phyloP scores from a whole-genome alignment of 2,329 filamentous ascomycete genomes.

The Didymosphaeria variabile region DNA sequence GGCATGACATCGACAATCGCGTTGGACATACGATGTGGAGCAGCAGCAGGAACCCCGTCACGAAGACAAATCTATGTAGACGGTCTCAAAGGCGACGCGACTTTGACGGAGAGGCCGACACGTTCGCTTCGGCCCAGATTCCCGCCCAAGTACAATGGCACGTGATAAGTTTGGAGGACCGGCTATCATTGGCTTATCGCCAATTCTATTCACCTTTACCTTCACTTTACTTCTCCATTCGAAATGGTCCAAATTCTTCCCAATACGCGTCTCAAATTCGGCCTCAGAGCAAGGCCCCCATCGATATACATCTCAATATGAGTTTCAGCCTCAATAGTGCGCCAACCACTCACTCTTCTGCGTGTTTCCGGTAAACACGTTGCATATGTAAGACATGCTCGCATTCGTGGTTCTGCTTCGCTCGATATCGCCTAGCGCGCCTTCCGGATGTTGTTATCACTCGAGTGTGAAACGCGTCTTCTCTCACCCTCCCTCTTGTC shows the following conservation, averaged over 20 bases:
- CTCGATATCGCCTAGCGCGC: slow-evolving; percentile 15
- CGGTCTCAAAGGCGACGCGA: neutral
- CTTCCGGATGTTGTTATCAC: slow-evolving; percentile 16
- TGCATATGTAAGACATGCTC: slow-evolving; percentile 10
- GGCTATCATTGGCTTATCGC: neutral
- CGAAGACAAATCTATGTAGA: neutral
- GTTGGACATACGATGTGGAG: neutral
- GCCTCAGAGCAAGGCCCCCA: neutral
- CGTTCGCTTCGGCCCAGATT: too few relatives aligned
- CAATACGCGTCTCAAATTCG: slow-evolving; percentile 3
- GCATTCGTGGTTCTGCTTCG: slow-evolving; percentile 5
- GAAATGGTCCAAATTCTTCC: neutral
- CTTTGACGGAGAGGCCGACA: neutral
- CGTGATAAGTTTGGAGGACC: neutral
- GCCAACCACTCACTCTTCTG: slow-evolving; percentile 15
- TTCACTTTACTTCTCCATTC: neutral
- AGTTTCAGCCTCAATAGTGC: slow-evolving; percentile 32
- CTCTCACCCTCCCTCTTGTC: slow-evolving; percentile 10
- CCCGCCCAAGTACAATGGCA: neutral
- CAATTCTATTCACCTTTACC: neutral
- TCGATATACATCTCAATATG: slow-evolving; percentile 1
- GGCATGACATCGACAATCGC: neutral
- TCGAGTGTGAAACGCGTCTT: slow-evolving; percentile 9
- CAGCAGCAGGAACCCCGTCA: neutral
- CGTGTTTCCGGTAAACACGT: slow-evolving; percentile 11